A percentile compares a stretch with the other conserved stretches of the same genome.
Conservation (phyloP, 1,284 basidiomycete genomes). For the Cryptococcus sp. region DNA sequence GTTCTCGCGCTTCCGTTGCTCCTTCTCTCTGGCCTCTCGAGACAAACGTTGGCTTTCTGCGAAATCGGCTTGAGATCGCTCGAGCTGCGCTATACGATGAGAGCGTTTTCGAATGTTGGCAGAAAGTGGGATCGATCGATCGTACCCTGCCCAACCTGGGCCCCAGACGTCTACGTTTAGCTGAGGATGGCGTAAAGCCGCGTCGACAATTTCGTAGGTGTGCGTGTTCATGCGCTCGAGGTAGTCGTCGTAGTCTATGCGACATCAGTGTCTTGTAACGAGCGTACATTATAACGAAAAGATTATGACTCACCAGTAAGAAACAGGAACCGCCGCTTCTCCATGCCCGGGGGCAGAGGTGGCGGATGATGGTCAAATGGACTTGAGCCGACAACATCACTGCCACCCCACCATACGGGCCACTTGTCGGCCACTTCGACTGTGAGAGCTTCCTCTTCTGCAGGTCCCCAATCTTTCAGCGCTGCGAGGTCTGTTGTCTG, state of each 20-base stretch:
- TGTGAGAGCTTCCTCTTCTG: conserved; percentile 16
- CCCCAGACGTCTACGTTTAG: conserved; percentile 51
- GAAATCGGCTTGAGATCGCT: conserved; percentile 20
- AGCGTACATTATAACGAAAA: not conserved
- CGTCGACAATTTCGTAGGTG: conserved; percentile 52
- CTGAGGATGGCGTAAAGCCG: conserved; percentile 48
- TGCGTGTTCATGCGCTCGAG: conserved; percentile 52
- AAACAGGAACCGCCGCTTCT: conserved; percentile 44
- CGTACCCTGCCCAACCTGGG: conserved; percentile 50
- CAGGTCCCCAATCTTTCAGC: conserved; percentile 13
- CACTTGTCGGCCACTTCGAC: conserved; percentile 22
- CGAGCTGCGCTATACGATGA: conserved; percentile 34
- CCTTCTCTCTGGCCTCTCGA: conserved; percentile 5
- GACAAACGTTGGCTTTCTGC: conserved; percentile 4
- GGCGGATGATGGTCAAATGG: conserved; percentile 45
- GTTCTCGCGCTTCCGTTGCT: conserved; percentile 11
- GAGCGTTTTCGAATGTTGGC: conserved; percentile 45
- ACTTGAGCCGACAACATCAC: conserved; percentile 42
- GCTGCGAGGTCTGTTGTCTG: not conserved
- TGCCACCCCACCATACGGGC: conserved; percentile 48
- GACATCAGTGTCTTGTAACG: not conserved
- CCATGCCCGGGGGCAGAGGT: conserved; percentile 5
- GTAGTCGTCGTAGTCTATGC: conserved; percentile 46
- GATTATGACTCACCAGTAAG: conserved; percentile 43
- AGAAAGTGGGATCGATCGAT: conserved; percentile 39